Conservation (phyloP, 208 protist species). For the Crithidia thermophila region DNA sequence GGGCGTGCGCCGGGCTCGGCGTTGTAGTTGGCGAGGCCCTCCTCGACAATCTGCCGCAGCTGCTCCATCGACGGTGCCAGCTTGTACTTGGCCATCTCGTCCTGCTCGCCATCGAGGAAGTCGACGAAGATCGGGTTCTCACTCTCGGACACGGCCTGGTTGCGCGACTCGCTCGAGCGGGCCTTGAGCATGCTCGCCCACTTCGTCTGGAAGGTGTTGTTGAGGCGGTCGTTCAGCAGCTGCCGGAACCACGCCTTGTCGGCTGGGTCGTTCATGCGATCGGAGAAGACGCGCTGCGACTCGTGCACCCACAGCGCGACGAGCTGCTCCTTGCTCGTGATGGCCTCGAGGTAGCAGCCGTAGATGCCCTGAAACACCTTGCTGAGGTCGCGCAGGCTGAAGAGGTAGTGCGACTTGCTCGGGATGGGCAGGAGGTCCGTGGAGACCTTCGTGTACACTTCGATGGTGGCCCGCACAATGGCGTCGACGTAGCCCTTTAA, state of each 20-base stretch:
- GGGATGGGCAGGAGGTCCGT: slow-evolving; percentile 96
- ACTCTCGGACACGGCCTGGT: slow-evolving; percentile 52
- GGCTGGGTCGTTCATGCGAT: slow-evolving; percentile 94
- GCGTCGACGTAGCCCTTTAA: slow-evolving; percentile 91
- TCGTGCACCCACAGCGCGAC: slow-evolving; percentile 98
- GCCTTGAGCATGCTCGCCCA: slow-evolving; percentile 93
- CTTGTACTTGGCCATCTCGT: slow-evolving; percentile 95
- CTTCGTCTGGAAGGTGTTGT: slow-evolving; percentile 92
- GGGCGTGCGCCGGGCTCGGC: slow-evolving; percentile 84
- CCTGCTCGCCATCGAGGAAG: slow-evolving; percentile 94
- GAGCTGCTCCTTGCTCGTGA: slow-evolving; percentile 94
- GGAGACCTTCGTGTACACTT: slow-evolving; percentile 94
- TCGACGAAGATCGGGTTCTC: slow-evolving; percentile 95
- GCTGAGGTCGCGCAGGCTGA: slow-evolving; percentile 97
- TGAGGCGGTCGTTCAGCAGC: slow-evolving; percentile 93
- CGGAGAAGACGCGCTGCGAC: slow-evolving; percentile 97
- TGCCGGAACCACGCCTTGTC: slow-evolving; percentile 95
- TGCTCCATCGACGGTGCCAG: slow-evolving; percentile 91
- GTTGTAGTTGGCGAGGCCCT: slow-evolving; percentile 95
- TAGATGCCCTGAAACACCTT: slow-evolving; percentile 98
- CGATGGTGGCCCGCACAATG: slow-evolving; percentile 94
- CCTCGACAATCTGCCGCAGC: slow-evolving; percentile 93
- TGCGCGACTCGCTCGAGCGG: slow-evolving; percentile 54
- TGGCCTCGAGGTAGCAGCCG: slow-evolving; percentile 85
- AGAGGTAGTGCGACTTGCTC: slow-evolving; percentile 98